Evolutionary conservation across 2,329 filamentous ascomycete genomes (phyloP).

Genomic region (Colletotrichum sp.): DNA sequence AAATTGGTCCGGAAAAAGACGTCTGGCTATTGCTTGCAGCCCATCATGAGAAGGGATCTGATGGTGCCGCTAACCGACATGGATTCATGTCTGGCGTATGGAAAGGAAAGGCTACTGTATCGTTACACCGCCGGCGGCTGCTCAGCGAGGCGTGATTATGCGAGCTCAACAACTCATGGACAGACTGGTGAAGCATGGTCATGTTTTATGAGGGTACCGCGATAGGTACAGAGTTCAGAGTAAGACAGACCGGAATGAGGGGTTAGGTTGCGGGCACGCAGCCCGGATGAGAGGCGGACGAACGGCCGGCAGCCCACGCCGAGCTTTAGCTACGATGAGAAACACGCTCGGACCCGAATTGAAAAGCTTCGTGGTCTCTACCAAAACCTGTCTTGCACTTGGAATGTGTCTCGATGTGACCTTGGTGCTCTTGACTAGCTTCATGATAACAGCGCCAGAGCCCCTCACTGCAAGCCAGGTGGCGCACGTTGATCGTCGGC

Average conservation of each 20-base stretch:
- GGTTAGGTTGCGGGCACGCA: not conserved
- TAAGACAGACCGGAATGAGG: not conserved
- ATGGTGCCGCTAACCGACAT: not conserved
- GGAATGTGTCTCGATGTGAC: not conserved
- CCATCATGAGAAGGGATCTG: not conserved
- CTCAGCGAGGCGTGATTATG: not conserved
- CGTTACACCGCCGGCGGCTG: not conserved
- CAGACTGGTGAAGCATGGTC: not conserved
- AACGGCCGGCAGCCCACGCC: constrained; percentile 1
- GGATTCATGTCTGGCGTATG: constrained; percentile 6
- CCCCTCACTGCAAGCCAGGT: not conserved
- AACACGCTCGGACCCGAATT: constrained; percentile 6
- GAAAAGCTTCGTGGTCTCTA: not conserved
- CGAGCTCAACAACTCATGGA: not conserved
- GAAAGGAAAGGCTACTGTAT: not conserved
- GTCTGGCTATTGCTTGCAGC: constrained; percentile 8
- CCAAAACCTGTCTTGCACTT: not conserved
- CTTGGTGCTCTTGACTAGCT: not conserved
- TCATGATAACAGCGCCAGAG: not conserved
- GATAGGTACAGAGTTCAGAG: constrained; percentile 1
- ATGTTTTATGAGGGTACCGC: not conserved
- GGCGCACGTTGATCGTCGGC: not conserved
- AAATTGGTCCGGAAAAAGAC: constrained; percentile 9
- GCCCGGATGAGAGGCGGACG: not conserved
- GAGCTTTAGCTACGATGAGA: constrained; percentile 8